A percentile compares a stretch with the other conserved stretches of the same genome.
These are phyloP conservation scores for Cystobasidium sp. DNA, from an alignment of 1,284 basidiomycete species.

Conservation along the genomic window DNA sequence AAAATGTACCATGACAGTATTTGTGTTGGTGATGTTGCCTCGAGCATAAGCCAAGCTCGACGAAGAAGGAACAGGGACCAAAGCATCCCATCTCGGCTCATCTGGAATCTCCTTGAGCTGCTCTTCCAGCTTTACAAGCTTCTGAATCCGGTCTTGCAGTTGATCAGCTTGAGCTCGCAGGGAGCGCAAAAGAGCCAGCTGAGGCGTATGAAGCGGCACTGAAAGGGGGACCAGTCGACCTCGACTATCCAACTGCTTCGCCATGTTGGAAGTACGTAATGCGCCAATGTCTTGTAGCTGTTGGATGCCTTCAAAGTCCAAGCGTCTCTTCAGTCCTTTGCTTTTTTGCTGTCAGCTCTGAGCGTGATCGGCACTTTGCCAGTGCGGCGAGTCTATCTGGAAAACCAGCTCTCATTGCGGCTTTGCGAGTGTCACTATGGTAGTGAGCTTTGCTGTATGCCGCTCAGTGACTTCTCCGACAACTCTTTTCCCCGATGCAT, in stretches of 20 bases:
- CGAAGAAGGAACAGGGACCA: conserved; percentile 15
- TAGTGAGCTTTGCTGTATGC: too few species aligned
- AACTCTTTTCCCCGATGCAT: too few species aligned
- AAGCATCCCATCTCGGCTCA: conserved; percentile 32
- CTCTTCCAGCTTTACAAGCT: conserved; percentile 24
- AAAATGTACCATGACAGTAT: conserved; percentile 34
- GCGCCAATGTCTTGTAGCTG: too few species aligned
- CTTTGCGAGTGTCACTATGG: too few species aligned
- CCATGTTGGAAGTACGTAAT: not conserved
- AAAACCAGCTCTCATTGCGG: too few species aligned
- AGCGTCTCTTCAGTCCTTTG: too few species aligned
- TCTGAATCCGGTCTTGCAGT: conserved; percentile 8
- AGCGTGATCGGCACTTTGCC: too few species aligned
- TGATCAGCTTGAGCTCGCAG: conserved; percentile 28
- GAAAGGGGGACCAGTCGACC: conserved; percentile 31
- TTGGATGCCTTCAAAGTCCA: too few species aligned
- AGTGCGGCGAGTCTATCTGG: too few species aligned
- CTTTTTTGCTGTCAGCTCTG: too few species aligned
- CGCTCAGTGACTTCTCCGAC: too few species aligned
- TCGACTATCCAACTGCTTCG: not conserved
- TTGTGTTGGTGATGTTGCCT: conserved; percentile 27
- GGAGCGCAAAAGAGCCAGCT: conserved; percentile 21
- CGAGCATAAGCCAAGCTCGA: conserved; percentile 18
- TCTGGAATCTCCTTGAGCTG: conserved; percentile 27
- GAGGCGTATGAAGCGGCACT: conserved; percentile 26